Evolutionary conservation across 495 filamentous ascomycete genomes (phyloP), one percentile per base, ranked within the genome.

Genomic region (Aspergillus steynii): DNA sequence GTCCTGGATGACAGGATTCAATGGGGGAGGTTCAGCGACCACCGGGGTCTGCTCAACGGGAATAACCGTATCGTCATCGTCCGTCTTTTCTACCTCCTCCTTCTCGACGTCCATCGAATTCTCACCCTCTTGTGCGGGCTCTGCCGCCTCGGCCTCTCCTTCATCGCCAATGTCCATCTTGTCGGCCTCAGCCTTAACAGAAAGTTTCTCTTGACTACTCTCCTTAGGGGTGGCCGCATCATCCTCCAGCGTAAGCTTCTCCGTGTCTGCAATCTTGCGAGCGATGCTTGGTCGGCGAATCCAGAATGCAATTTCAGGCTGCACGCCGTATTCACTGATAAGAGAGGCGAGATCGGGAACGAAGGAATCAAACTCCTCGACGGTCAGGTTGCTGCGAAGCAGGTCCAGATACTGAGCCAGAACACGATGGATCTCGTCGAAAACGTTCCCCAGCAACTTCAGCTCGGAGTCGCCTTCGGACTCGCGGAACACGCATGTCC

Each of bases 401-500:
- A 98, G 77, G 66, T 98, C 95, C 14, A 98, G 80, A 67, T 95
- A 98, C 65, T 97, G 94, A 20, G 84, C 82, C 9, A 98, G 83
- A 46, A 94, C 84, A 29, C 86, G 83, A 62, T 96, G 91, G 29
- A 96, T 89, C 70, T 96, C 91, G 67, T 99, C 96, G 53, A 96
- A 86, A 53, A 96, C 84, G 58, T 90, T 89, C 7, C 90, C 89
- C 14, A 97, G 69, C 31, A 95, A 81, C 68, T 98, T 99, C 28
- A 89, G 72, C 64, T 91, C 90, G 2, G 88, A 86, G 27, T 86
- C 83, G 31, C 78, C 77, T 49, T 90, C 86, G 5, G 83, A 75
- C 37, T 90, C 77, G 20, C 84, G 85, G 72, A 86, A 94, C 34
- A 95, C 84, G 62, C 89, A 93, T 9, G 86, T 88, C 67, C 92